Evolutionary conservation across 495 filamentous ascomycete species (phyloP), one percentile per base, ranked within the genome.

Genomic region (Melanomma pulvis-pyrius): DNA sequence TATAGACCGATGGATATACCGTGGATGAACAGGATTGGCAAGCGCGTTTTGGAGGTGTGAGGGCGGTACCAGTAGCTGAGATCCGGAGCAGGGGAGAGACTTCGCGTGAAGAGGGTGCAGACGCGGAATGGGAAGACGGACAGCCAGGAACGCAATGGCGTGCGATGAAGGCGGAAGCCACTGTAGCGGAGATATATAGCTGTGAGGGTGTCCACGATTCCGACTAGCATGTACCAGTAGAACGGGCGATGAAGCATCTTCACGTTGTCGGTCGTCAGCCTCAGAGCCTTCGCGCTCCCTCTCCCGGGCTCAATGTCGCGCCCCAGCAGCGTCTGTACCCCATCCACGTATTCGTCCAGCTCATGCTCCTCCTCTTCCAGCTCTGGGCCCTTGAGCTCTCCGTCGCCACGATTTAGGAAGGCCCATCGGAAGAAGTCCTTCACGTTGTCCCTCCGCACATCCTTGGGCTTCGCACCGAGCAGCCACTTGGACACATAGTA

Each of bases 1-100:
- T 82, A 86, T 15, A 89, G 79, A 0, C 87, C 87, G 57, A 90
- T 84, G 26, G 87, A 86, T 53, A 90, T 88, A n/a, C 88, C 88
- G 71, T 90, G 88, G 21, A 90, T 78, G 73, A 90, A 89, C 3
- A 90, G 72, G 47, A 90, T 68, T 0, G 88, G 88, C 1, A 82
- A 72, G 28, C 79, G 79, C 6, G 78, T 76, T 6, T 74, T 74
- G 0, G 86, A 84, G 11, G 77, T 83, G 67, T 90, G 88, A 1
- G 85, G 83, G 19, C 85, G 82, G 71, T 86, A 76, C 87, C 86
- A 89, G 76, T 90, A 90, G 32, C 80, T 79, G 0, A 86, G 68
- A n/a, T 77, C 73, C 34, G 79, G 78, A 0, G 79, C 79, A 0
- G 86, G 83, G 1, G 79, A 79, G 19, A 53, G 72, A 15, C 76